A percentile compares a stretch with the other conserved stretches of the same genome.
Evolutionary conservation across 345 rosid genomes (phyloP).

Genomic region (Arabidopsis suecica): DNA sequence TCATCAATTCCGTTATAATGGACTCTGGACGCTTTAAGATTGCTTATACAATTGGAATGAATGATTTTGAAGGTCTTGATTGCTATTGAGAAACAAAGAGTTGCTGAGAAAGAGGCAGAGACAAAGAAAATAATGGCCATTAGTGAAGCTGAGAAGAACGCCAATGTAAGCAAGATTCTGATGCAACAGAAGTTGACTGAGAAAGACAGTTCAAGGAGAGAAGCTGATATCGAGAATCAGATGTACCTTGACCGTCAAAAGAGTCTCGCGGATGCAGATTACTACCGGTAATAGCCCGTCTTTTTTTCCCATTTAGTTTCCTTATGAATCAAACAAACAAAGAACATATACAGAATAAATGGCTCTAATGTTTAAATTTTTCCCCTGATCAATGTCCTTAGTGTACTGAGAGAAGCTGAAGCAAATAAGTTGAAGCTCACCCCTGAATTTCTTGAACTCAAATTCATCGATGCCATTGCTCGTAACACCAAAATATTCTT

Average conservation of each 20-base stretch:
- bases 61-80: constrained; percentile 67
- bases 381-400: constrained; percentile 39
- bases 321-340: background rate
- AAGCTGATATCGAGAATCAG: constrained; percentile 83
- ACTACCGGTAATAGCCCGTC: constrained; percentile 62
- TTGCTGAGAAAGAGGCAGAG: constrained; percentile 92
- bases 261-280: constrained; percentile 86
- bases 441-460: constrained; percentile 87
- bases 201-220: constrained; percentile 77
- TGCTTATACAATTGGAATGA: background rate
- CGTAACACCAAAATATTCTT: constrained; percentile 87
- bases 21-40: background rate
- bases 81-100: constrained; percentile 81
- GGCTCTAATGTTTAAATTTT: background rate
- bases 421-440: constrained; percentile 92
- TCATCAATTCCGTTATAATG: background rate
- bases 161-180: constrained; percentile 79
- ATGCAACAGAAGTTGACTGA: constrained; percentile 91
- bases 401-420: constrained; percentile 83
- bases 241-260: constrained; percentile 81
- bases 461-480: constrained; percentile 85
- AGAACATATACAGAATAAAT: background rate
- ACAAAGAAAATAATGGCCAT: constrained; percentile 84
- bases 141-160: constrained; percentile 90
- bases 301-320: background rate